Conservation (phyloP, 345 rosid species). For the Syzygium jambos region DNA sequence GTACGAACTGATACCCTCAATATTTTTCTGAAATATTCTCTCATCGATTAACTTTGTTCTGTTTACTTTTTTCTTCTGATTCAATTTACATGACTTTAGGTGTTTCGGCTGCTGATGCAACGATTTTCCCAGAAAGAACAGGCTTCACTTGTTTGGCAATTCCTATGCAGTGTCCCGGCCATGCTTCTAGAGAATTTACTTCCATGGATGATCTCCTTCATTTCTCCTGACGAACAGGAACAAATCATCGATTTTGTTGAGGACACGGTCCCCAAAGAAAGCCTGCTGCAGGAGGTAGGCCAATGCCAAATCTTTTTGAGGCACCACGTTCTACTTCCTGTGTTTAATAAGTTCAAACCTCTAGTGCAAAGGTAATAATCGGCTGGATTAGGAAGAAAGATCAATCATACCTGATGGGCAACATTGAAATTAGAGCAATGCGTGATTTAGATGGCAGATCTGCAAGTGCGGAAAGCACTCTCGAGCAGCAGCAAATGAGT, state of each 20-base stretch:
- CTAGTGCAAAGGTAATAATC: constrained; percentile 38
- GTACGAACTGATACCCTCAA: neutral
- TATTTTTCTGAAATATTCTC: neutral
- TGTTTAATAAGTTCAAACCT: neutral
- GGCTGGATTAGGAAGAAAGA: constrained; percentile 35
- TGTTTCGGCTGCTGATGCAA: constrained; percentile 52
- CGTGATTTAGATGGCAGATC: neutral
- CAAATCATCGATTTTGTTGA: constrained; percentile 28
- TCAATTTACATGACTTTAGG: constrained; percentile 22
- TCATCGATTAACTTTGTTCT: neutral
- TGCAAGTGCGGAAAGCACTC: constrained; percentile 11
- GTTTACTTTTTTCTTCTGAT: neutral
- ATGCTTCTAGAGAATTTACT: constrained; percentile 47
- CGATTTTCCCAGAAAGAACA: constrained; percentile 52
- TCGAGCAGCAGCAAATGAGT: neutral
- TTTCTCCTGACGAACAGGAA: constrained; percentile 27
- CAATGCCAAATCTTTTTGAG: constrained; percentile 3
- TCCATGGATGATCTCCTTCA: constrained; percentile 60
- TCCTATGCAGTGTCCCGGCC: constrained; percentile 58
- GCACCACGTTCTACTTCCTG: constrained; percentile 8
- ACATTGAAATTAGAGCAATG: neutral
- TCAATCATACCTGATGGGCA: constrained; percentile 11
- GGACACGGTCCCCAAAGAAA: constrained; percentile 37
- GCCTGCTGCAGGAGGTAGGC: constrained; percentile 50
- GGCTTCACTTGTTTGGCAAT: constrained; percentile 55